Evolutionary conservation across 2,329 filamentous ascomycete species (phyloP), one percentile per base, ranked within the genome.

Genomic region (Huntiella omanensis): DNA sequence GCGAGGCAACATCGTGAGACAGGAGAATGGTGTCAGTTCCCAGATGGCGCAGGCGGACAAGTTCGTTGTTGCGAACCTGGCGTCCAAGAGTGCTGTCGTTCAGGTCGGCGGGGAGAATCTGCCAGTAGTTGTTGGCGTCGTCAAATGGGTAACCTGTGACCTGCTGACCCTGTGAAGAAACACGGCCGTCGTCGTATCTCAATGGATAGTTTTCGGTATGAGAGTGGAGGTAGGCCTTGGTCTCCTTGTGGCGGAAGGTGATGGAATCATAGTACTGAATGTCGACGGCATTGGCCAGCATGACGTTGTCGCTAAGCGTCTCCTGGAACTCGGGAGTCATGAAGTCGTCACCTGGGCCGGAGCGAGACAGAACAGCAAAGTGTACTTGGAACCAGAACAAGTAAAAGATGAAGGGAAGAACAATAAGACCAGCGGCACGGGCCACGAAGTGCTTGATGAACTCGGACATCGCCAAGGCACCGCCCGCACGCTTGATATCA

Each of bases 351-450:
- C 91, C 91, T 39, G 91, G 88, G 33, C 91, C 91, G 45, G 91
- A 96, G 50, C 80, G 74, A 53, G 67, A 80, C 52, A 98, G 71
- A 55, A 98, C 84, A 39, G 84, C 72, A 62, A 98, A 98, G 66
- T 98, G 91, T 28, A 98, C 87, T 70, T 98, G 91, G 78, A 98
- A 98, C 91, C 91, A 98, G 71, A 98, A 96, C 40, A 98, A 75
- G 64, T 98, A 98, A 64, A 98, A 92, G 57, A 96, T 70, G 70
- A 98, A 95, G 11, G 91, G 91, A 54, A 96, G 75, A 54, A 94
- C 60, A 55, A 96, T 84, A 47, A 98, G 69, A 11, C 83, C 87
- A 52, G 92, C 68, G n/a, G 79, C 75, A 45, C 91, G 83, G 52
- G 91, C 91, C 35, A 68, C 73, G 59, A 98, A 92, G 64, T 98